Evolutionary conservation across 805 yeast species (phyloP).

Genomic region (Myxozyma mucilagina): DNA sequence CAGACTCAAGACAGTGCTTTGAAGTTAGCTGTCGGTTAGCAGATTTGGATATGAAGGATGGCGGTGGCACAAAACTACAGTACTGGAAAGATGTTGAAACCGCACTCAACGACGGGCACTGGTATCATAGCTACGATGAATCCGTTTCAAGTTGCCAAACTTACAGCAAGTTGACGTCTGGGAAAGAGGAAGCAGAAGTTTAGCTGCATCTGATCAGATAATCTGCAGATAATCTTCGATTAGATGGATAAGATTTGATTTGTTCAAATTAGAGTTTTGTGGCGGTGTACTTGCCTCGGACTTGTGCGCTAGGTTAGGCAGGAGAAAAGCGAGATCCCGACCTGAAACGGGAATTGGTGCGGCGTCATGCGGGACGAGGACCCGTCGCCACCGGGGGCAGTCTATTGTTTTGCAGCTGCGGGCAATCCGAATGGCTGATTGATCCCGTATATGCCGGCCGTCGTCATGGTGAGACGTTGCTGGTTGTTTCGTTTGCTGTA

Average conservation of each 20-base stretch:
- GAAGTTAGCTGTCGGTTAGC: constrained; percentile 46
- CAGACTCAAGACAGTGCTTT: constrained; percentile 34
- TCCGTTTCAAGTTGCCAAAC: background rate
- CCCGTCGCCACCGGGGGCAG: too few relatives aligned
- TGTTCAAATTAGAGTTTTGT: background rate
- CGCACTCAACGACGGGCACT: constrained; percentile 21
- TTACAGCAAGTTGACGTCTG: too few relatives aligned
- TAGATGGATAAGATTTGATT: constrained; percentile 5
- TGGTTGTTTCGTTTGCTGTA: too few relatives aligned
- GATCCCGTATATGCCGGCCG: too few relatives aligned
- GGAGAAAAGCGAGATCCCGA: too few relatives aligned
- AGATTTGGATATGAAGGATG: constrained; percentile 26
- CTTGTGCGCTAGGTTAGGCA: too few relatives aligned
- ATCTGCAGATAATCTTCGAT: background rate
- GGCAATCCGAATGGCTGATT: too few relatives aligned
- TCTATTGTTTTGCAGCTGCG: too few relatives aligned
- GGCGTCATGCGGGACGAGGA: too few relatives aligned
- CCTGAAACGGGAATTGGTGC: too few relatives aligned
- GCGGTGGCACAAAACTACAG: constrained; percentile 40
- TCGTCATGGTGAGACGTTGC: too few relatives aligned
- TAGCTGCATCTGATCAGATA: background rate
- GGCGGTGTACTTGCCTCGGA: background rate
- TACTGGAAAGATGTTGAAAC: constrained; percentile 53
- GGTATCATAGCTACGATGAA: constrained; percentile 21
- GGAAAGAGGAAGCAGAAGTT: background rate